These are phyloP conservation scores for Hanseniaspora meyeri DNA, from an alignment of 805 yeast species.

Conservation along the genomic window DNA sequence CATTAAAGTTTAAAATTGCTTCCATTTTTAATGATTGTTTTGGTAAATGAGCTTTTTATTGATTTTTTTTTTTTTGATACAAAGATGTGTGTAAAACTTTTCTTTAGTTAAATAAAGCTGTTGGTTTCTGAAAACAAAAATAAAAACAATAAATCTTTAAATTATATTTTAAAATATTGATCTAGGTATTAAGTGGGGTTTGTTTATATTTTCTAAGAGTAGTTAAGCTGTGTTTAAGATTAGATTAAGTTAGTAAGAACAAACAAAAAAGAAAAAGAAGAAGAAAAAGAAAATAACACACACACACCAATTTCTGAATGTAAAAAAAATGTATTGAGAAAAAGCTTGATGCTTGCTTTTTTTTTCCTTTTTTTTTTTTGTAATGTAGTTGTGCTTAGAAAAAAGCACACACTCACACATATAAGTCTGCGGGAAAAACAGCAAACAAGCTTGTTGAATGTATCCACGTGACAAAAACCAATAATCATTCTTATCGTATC, in stretches of 20 bases:
- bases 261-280: neutral
- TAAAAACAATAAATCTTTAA: neutral
- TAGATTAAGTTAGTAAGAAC: too few species aligned
- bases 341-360: too few species aligned
- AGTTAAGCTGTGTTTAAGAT: neutral
- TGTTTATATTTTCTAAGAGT: neutral
- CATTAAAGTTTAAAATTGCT: slow-evolving; percentile 70
- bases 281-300: neutral
- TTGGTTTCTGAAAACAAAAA: neutral
- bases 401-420: too few species aligned
- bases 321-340: neutral
- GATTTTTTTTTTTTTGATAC: too few species aligned
- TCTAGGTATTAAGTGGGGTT: neutral
- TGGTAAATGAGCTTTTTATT: neutral
- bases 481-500: too few species aligned
- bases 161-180: neutral
- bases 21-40: slow-evolving; percentile 48
- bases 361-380: too few species aligned
- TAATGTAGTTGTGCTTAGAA: too few species aligned
- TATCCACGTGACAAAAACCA: too few species aligned
- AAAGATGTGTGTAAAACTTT: too few species aligned
- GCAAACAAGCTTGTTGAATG: too few species aligned
- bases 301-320: too few species aligned
- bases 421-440: neutral
- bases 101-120: neutral